A percentile compares a stretch with the other conserved stretches of the same genome.
phyloP scores from a whole-genome alignment of 1,139 yeast species.

The Candida sanyaensis region DNA sequence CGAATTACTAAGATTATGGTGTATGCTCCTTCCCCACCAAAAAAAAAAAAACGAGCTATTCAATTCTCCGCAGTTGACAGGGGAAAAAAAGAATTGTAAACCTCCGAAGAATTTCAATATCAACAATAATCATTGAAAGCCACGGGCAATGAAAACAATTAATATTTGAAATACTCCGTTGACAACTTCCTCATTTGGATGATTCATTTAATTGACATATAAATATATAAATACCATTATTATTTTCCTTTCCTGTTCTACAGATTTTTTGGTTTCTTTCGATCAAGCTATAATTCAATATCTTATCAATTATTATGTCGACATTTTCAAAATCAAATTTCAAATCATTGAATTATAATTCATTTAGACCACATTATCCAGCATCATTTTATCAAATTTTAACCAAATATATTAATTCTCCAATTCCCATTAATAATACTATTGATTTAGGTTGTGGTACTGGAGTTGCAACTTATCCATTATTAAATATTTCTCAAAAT shows the following conservation, averaged over 20 bases:
- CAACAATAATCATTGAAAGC: background rate
- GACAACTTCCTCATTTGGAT: background rate
- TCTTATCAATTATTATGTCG: constrained; percentile 47
- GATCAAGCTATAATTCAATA: too few species aligned
- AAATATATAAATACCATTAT: background rate
- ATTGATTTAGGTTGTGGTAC: constrained; percentile 46
- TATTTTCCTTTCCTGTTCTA: background rate
- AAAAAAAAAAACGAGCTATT: too few species aligned
- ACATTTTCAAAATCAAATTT: constrained; percentile 63
- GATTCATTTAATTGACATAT: background rate
- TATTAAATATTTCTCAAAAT: constrained; percentile 29
- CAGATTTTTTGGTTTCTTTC: too few species aligned
- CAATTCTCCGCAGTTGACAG: background rate
- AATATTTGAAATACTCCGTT: background rate
- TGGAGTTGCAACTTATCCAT: constrained; percentile 42
- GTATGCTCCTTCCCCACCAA: too few species aligned
- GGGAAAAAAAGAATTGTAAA: background rate
- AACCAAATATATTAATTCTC: constrained; percentile 21
- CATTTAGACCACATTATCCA: constrained; percentile 71
- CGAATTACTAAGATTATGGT: too few species aligned
- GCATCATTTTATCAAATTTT: constrained; percentile 48
- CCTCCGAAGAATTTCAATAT: background rate
- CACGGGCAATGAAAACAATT: background rate
- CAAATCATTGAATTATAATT: constrained; percentile 58
- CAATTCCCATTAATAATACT: constrained; percentile 22